phyloP scores from a whole-genome alignment of 306 rosid species.

The Hylodesmum podocarpum region DNA sequence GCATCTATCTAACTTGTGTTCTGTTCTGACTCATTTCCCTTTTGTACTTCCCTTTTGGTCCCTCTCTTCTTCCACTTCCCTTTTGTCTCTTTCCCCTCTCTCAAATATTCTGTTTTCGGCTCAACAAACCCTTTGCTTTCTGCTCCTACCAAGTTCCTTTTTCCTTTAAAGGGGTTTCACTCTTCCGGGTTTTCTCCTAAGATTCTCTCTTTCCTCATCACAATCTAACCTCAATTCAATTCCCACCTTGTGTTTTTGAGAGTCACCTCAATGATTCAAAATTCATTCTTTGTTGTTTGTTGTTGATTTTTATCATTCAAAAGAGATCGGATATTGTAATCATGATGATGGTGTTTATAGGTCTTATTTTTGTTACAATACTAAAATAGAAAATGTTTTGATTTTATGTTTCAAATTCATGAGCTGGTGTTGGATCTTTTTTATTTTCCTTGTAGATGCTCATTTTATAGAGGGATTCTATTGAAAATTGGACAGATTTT shows the following conservation, averaged over 20 bases:
- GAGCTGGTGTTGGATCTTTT: neutral
- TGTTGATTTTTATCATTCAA: neutral
- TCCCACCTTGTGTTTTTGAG: neutral
- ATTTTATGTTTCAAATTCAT: neutral
- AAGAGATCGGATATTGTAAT: neutral
- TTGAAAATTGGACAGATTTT: conserved; percentile 9
- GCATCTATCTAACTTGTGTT: neutral
- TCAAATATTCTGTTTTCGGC: conserved; percentile 18
- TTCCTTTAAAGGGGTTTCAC: neutral
- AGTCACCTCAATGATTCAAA: neutral
- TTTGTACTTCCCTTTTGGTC: neutral
- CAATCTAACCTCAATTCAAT: neutral
- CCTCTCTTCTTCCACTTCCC: neutral
- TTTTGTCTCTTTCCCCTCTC: neutral
- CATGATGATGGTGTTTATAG: neutral
- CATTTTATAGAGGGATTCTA: neutral
- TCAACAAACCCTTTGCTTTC: neutral
- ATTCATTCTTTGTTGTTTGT: neutral
- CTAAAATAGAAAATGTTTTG: neutral
- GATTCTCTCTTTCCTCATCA: neutral
- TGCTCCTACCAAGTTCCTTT: neutral
- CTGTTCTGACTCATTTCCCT: neutral
- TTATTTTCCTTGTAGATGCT: conserved; percentile 10
- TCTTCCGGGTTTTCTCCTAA: neutral
- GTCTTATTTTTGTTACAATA: neutral